Base-by-base conservation (phyloP, 73 alveolate species). In the Blepharisma stoltei region DNA sequence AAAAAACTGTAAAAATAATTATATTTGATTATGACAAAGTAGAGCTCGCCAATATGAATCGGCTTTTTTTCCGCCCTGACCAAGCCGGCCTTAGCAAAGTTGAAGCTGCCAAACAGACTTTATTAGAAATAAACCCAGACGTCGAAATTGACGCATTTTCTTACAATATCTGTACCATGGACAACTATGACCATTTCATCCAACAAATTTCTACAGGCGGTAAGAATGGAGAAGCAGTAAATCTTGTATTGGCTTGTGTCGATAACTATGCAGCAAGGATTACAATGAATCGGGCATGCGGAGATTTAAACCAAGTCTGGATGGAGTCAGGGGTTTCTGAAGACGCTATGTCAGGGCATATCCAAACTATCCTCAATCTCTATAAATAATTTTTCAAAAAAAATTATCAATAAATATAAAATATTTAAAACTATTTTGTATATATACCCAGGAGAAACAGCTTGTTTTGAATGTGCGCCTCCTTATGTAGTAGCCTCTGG, bases 391-490 rank as follows among this genome's bases (percentile, higher is more conserved):
- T 60, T 71, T 71, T 49, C 23, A 2, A 52, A 50, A 54, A 6
- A 20, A 4, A 1, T 47, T 69, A 6, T 37, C 71, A 20, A 7
- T 9, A 53, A 6, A 14, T 49, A 14, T 49, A 9, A 49, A 14
- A 49, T 49, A 9, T 9, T 9, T 9, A 49, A n/a, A n/a, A n/a
- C n/a, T n/a, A n/a, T n/a, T n/a, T n/a, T n/a, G n/a, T n/a, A n/a
- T n/a, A n/a, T 69, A 14, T 69, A 44, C 60, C 79, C 79, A 14
- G 79, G 79, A 14, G 99, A 95, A 85, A 85, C 95, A 7, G 99
- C 99, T 8, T 97, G 99, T 78, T 97, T 97, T 76, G 98, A 97
- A 44, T 97, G 99, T 86, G 99, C 99, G 5, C 98, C 99, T 5
- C 99, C 99, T 8, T 83, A 94, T 9, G 99, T 95, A 3, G 97